Conservation (phyloP, 495 filamentous ascomycete species). For the Glutinoglossum americanum region DNA sequence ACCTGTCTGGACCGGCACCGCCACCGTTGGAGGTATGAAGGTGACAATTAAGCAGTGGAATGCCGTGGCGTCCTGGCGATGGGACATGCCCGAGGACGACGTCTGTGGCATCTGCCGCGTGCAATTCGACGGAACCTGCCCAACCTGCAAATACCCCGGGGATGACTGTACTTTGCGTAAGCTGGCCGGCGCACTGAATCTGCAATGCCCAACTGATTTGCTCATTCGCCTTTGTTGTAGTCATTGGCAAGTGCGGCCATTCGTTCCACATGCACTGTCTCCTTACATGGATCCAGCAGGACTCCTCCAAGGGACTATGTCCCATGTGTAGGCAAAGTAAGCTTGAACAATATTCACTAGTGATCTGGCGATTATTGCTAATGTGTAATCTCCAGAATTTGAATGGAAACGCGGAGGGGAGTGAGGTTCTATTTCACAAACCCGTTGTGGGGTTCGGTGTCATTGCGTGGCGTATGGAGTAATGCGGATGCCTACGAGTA, state of each 20-base stretch:
- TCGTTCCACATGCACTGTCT: slow-evolving; percentile 99
- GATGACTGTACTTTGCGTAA: slow-evolving; percentile 83
- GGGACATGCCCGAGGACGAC: slow-evolving; percentile 95
- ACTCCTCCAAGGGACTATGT: slow-evolving; percentile 79
- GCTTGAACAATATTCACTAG: slow-evolving; percentile 11
- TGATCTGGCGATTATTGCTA: neutral
- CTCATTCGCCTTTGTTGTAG: slow-evolving; percentile 22
- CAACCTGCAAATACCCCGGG: slow-evolving; percentile 91
- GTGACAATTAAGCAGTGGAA: slow-evolving; percentile 85
- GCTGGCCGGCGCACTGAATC: slow-evolving; percentile 14
- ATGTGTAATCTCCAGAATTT: slow-evolving; percentile 4
- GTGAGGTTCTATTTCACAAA: neutral
- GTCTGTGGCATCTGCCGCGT: slow-evolving; percentile 97
- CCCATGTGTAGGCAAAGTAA: slow-evolving; percentile 95
- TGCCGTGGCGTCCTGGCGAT: slow-evolving; percentile 86
- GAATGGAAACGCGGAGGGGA: slow-evolving; percentile 3
- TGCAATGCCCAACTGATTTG: neutral
- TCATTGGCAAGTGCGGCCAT: slow-evolving; percentile 88
- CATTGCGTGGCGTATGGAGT: neutral
- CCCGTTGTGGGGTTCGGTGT: neutral
- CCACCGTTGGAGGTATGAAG: slow-evolving; percentile 46
- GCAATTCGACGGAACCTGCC: slow-evolving; percentile 93
- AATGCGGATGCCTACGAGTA: neutral
- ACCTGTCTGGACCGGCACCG: neutral
- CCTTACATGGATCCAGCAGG: slow-evolving; percentile 85